Evolutionary conservation across 75 land plant genomes (phyloP).

Genomic region (Selaginella tamariscina): DNA sequence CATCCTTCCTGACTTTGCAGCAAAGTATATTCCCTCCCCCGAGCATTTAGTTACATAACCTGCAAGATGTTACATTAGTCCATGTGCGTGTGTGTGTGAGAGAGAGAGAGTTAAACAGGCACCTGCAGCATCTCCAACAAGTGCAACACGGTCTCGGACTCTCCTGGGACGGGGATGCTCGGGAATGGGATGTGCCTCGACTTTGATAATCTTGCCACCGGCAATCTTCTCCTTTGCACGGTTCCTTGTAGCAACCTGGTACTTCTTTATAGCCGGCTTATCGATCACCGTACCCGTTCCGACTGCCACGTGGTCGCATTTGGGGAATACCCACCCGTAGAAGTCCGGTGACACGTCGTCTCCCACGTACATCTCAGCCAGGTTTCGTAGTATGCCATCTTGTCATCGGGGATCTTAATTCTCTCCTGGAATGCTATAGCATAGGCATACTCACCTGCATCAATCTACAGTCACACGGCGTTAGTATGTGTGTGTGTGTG

Average conservation of each 20-base stretch:
- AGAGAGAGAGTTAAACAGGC: too few relatives aligned
- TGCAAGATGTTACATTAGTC: too few relatives aligned
- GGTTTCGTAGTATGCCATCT: constrained; percentile 89
- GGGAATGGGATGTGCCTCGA: constrained; percentile 95
- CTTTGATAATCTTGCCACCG: constrained; percentile 59
- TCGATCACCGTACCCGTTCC: constrained; percentile 90
- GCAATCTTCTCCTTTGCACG: constrained; percentile 68
- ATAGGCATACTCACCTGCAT: constrained; percentile 83
- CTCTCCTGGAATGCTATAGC: constrained; percentile 98
- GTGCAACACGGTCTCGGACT: constrained; percentile 54
- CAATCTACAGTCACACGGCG: too few relatives aligned
- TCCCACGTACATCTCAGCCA: constrained; percentile 98
- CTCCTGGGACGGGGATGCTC: constrained; percentile 84
- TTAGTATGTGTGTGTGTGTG: too few relatives aligned
- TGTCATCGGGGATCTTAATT: constrained; percentile 75
- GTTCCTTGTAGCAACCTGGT: constrained; percentile 54
- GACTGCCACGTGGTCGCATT: constrained; percentile 96
- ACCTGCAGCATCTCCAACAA: constrained; percentile 96
- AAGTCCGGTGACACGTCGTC: constrained; percentile 97
- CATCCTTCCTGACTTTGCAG: constrained; percentile 91
- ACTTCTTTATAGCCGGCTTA: constrained; percentile 79
- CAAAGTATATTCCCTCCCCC: constrained; percentile 67
- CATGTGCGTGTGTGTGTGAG: too few relatives aligned
- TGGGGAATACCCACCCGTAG: constrained; percentile 99
- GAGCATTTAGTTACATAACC: neutral